Evolutionary conservation across 208 protist genomes (phyloP), one percentile per base, ranked within the genome.

Genomic region (Acanthamoeba healyi): DNA sequence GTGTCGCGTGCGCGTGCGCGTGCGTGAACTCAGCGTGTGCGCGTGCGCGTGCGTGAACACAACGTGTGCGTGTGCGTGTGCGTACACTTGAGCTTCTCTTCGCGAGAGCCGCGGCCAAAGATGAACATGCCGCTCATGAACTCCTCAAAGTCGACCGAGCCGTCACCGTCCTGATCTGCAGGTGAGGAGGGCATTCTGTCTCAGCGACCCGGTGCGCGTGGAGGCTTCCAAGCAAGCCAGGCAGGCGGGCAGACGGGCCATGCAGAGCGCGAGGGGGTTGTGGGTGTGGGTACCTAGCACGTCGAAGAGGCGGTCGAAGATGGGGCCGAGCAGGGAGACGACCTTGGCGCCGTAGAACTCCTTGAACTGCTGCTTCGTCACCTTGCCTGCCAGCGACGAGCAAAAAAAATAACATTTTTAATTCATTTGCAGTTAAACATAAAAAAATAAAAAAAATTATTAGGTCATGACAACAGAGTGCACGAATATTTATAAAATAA

Each of bases 81-180:
- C 79, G 79, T 42, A 88, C 79, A 88, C 15, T 88, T 88, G 46
- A 88, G 49, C 51, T 88, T 88, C 49, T 88, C 79, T 15, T 88
- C 79, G 29, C 51, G 46, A 9, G 79, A 88, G 4, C 79, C 79
- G 29, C 51, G 42, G n/a, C 46, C 51, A 15, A 88, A 65, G 49
- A 88, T 63, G 46, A 88, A 63, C 79, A 88, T 88, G 79, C 79
- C 79, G 44, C 46, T 88, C 46, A 88, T 54, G 79, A 88, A 88
- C 49, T 88, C 79, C 46, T 88, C 29, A 26, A 88, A 88, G n/a
- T 88, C 51, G 14, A 88, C 51, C 26, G 79, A 49, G 15, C 79
- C 79, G 34, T 88, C 79, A 3, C 79, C 79, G 29, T 88, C 79
- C 22, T 88, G 42, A 26, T 88, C 79, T 81, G 40, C 36, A 58